Evolutionary conservation across 192 early-diverging fungal genomes (phyloP).

Genomic region (Backusella tuberculispora): DNA sequence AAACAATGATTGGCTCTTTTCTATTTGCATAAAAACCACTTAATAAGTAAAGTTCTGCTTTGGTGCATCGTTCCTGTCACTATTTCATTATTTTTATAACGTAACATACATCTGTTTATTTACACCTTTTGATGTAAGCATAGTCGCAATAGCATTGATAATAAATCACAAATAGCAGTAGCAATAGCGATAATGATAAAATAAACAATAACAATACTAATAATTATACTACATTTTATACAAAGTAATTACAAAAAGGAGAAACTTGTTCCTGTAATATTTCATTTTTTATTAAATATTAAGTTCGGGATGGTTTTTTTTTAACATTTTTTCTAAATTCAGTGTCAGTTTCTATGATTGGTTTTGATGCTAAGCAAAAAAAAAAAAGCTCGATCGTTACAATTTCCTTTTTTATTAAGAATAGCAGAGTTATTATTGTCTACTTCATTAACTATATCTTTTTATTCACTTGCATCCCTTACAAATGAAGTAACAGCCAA

Average conservation of each 20-base stretch:
- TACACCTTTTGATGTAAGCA: too few species aligned
- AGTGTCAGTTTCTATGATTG: not conserved
- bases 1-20: conserved; percentile 13
- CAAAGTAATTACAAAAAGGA: not conserved
- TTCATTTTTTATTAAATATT: not conserved
- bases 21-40: conserved; percentile 16
- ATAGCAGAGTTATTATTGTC: not conserved
- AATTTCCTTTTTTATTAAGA: not conserved
- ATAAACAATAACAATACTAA: not conserved
- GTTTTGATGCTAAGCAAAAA: not conserved
- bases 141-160: too few species aligned
- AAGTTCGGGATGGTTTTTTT: not conserved
- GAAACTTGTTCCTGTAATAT: not conserved
- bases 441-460: not conserved
- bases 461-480: not conserved
- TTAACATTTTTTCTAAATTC: not conserved
- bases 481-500: not conserved
- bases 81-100: not conserved
- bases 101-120: too few species aligned
- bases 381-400: not conserved
- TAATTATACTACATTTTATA: not conserved
- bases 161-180: too few species aligned
- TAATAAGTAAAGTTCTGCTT: not conserved
- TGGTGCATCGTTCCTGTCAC: not conserved
- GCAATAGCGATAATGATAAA: not conserved